Base-by-base conservation (phyloP, 2,329 filamentous ascomycete genomes). In the Hirsutella rhossiliensis region DNA sequence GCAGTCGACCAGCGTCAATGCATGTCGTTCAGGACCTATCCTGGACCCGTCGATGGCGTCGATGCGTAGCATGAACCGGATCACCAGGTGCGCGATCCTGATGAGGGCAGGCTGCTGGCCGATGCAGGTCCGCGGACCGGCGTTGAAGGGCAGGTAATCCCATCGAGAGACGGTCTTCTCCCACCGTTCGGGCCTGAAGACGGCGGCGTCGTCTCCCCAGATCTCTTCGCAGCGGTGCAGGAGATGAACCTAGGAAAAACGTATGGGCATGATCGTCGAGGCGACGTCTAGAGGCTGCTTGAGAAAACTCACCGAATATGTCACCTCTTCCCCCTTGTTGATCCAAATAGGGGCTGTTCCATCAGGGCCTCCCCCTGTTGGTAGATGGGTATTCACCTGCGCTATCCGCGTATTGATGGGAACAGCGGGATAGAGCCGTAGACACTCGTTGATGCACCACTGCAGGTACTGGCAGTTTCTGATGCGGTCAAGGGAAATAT, bases 401-500 rank as follows among this genome's bases (percentile, higher is more conserved):
- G 38, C 43, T 13, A 28, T 4, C 48, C 87, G 80, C 43, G 86
- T 75, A 63, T 90, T 92, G 67, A 83, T 82, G 1, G 87, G 86
- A 1, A 90, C 83, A 13, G 78, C 74, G 1, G 86, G 85, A 61
- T 89, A 87, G 8, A 89, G 63, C 12, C 86, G 80, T 48, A 89
- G 72, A 0, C 78, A 83, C 65, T 94, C 87, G 63, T 84, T 83
- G 54, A 94, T 84, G 84, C 95, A 94, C 50, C 73, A 73, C 68
- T 94, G 95, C 45, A 95, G 71, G 56, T 94, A 77, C n/a, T 78
- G 73, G 59, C 94, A 94, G 82, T 86, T 0, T 81, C 80, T 7
- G 69, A 65, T 11, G 72, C 64, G 13, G 76, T 66, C 9, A 73
- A 60, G 1, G 87, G 0, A 68, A 68, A 2, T 71, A 58, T 15